Conservation (phyloP, 2,329 filamentous ascomycete species). For the Thelonectria rubi region DNA sequence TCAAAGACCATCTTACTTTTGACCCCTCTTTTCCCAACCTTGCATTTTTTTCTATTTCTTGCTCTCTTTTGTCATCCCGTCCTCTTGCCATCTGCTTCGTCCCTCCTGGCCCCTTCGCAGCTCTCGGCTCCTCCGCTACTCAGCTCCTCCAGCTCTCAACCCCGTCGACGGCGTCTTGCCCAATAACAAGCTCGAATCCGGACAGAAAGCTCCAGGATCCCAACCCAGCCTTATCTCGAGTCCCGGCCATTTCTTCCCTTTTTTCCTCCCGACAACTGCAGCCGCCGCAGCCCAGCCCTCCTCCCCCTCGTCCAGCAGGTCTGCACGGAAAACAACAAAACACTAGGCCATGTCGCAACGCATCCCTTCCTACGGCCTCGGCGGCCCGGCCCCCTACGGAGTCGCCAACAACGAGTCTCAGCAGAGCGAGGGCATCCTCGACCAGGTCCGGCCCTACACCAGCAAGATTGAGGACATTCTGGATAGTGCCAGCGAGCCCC, state of each 20-base stretch:
- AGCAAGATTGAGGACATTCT: slow-evolving; percentile 97
- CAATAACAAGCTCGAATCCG: slow-evolving; percentile 13
- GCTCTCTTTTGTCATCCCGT: slow-evolving; percentile 22
- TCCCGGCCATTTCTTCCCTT: slow-evolving; percentile 4
- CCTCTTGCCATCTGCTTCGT: neutral
- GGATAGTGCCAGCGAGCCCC: slow-evolving; percentile 85
- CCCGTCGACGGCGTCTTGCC: slow-evolving; percentile 5
- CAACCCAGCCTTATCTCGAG: slow-evolving; percentile 11
- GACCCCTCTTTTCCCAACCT: slow-evolving; percentile 22
- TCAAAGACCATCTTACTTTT: slow-evolving; percentile 38
- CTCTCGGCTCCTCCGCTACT: too few relatives aligned
- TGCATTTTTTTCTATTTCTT: neutral
- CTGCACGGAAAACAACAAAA: slow-evolving; percentile 36
- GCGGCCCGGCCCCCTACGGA: slow-evolving; percentile 74
- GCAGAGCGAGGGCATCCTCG: slow-evolving; percentile 70
- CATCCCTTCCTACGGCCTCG: slow-evolving; percentile 84
- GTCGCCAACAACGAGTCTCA: slow-evolving; percentile 67
- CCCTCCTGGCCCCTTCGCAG: neutral
- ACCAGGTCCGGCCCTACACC: slow-evolving; percentile 91
- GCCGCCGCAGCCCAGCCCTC: slow-evolving; percentile 10
- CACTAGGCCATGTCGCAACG: slow-evolving; percentile 53
- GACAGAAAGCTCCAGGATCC: slow-evolving; percentile 14
- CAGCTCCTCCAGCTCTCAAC: slow-evolving; percentile 1
- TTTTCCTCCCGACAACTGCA: slow-evolving; percentile 1
- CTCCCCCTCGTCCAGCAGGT: slow-evolving; percentile 40